Evolutionary conservation across 495 filamentous ascomycete genomes (phyloP).

Genomic region (Tuber borchii): DNA sequence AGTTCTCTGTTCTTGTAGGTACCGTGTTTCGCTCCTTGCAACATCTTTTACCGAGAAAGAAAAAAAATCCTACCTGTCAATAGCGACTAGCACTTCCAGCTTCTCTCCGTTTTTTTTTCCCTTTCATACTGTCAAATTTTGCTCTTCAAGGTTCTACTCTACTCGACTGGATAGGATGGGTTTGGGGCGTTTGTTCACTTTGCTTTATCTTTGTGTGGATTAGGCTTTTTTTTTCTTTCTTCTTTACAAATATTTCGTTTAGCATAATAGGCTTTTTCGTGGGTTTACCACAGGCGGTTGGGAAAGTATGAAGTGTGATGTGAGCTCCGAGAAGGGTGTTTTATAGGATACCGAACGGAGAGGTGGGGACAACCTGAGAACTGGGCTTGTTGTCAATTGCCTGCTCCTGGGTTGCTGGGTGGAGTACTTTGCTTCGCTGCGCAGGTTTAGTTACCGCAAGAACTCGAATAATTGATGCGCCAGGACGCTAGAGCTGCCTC

Average conservation of each 20-base stretch:
- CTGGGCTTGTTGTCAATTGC: not conserved
- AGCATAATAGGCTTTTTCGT: not conserved
- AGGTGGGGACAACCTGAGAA: not conserved
- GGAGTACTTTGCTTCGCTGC: not conserved
- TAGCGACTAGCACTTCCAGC: not conserved
- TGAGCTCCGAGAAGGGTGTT: not conserved
- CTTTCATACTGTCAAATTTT: not conserved
- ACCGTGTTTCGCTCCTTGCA: not conserved
- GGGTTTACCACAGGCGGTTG: not conserved
- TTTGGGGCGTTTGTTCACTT: conserved; percentile 7
- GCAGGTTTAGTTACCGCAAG: too few relatives aligned
- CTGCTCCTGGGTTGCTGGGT: not conserved
- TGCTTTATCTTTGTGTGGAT: conserved; percentile 4
- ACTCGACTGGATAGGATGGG: not conserved
- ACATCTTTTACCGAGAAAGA: not conserved
- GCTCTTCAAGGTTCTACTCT: not conserved
- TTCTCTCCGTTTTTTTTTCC: not conserved
- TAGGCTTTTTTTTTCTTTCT: conserved; percentile 7
- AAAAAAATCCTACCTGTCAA: not conserved
- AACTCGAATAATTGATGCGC: too few relatives aligned
- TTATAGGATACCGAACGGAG: not conserved
- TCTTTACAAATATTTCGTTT: not conserved
- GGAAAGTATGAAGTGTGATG: conserved; percentile 11
- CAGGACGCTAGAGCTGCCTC: too few relatives aligned
- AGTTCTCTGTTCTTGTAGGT: not conserved